Conservation (phyloP, 2,329 filamentous ascomycete genomes). For the Colletotrichum sansevieriae region DNA sequence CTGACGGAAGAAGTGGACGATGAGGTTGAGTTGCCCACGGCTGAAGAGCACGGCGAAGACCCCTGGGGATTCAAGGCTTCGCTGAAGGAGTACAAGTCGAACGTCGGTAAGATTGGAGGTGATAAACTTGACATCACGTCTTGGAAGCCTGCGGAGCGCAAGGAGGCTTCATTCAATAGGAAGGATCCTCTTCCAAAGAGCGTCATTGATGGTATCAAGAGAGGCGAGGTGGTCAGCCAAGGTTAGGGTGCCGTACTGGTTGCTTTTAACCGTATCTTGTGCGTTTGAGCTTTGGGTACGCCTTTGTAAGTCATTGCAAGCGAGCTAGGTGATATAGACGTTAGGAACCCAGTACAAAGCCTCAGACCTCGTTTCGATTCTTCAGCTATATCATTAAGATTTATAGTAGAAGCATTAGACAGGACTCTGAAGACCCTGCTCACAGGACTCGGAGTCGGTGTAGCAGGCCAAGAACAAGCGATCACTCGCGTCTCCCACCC, state of each 20-base stretch:
- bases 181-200: conserved; percentile 54
- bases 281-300: background rate
- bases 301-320: background rate
- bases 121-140: conserved; percentile 54
- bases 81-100: conserved; percentile 45
- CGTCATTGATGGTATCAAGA: conserved; percentile 52
- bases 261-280: background rate
- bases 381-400: background rate
- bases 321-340: background rate
- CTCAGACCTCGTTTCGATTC: too few species aligned
- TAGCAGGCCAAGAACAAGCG: conserved; percentile 41
- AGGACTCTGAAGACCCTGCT: conserved; percentile 30
- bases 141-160: conserved; percentile 50
- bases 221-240: conserved; percentile 49
- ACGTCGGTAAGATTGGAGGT: conserved; percentile 50
- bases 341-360: too few species aligned
- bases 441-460: conserved; percentile 37
- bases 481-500: conserved; percentile 56
- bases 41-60: conserved; percentile 40
- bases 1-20: conserved; percentile 42
- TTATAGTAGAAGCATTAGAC: conserved; percentile 10
- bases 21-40: conserved; percentile 45
- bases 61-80: conserved; percentile 47
- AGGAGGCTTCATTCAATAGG: conserved; percentile 46
- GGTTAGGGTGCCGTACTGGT: background rate